phyloP scores from a whole-genome alignment of 805 yeast species.

The Ascoidea asiatica region DNA sequence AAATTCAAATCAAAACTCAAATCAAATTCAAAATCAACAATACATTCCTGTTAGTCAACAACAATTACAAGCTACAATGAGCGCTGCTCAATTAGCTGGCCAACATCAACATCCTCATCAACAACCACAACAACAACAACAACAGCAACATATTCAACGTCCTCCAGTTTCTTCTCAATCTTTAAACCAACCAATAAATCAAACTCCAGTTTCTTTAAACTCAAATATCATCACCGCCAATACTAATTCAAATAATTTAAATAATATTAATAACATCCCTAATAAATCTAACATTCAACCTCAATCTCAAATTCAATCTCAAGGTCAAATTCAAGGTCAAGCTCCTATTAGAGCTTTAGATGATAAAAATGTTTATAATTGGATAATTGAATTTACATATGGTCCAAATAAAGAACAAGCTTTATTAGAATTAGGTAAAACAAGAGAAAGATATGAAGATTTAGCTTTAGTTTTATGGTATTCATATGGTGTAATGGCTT shows the following conservation, averaged over 20 bases:
- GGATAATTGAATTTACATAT: slow-evolving; percentile 82
- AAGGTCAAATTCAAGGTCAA: slow-evolving; percentile 1
- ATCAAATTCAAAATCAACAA: neutral
- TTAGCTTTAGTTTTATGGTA: slow-evolving; percentile 89
- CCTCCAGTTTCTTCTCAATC: slow-evolving; percentile 11
- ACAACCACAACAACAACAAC: slow-evolving; percentile 13
- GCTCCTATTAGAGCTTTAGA: slow-evolving; percentile 31
- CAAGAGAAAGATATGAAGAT: slow-evolving; percentile 90
- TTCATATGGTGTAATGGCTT: slow-evolving; percentile 93
- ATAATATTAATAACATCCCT: slow-evolving; percentile 4
- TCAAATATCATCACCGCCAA: slow-evolving; percentile 3
- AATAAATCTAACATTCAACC: neutral
- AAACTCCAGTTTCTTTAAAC: neutral
- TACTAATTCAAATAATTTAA: neutral
- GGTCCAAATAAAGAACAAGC: slow-evolving; percentile 93
- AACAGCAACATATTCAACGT: slow-evolving; percentile 10
- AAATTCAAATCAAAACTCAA: neutral
- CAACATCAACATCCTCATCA: slow-evolving; percentile 9
- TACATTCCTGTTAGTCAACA: slow-evolving; percentile 5
- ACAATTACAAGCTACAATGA: slow-evolving; percentile 10
- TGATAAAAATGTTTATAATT: slow-evolving; percentile 74
- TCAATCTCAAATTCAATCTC: slow-evolving; percentile 7
- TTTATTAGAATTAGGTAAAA: slow-evolving; percentile 79
- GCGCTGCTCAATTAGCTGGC: slow-evolving; percentile 10
- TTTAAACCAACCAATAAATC: slow-evolving; percentile 6